phyloP scores from a whole-genome alignment of 352 stramenopile genomes.

The Globisporangium paddicum region DNA sequence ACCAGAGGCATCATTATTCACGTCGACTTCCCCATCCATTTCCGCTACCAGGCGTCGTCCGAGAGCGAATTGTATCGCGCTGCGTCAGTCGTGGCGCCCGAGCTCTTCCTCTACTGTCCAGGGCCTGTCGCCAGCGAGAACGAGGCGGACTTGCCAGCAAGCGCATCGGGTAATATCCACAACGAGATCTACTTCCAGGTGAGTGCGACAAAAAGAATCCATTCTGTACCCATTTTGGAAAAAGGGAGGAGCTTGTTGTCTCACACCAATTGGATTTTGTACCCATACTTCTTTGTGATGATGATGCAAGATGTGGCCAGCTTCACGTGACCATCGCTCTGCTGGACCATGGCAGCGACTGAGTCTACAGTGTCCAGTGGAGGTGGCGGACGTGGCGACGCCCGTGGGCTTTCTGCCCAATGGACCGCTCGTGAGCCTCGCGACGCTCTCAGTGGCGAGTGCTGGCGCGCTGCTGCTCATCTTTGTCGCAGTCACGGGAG shows the following conservation, averaged over 20 bases:
- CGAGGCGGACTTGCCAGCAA: neutral
- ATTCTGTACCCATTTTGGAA: neutral
- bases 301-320: neutral
- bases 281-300: constrained; percentile 1
- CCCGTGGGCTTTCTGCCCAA: constrained; percentile 45
- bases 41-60: constrained; percentile 57
- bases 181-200: constrained; percentile 2
- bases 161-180: neutral
- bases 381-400: constrained; percentile 18
- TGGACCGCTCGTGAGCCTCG: constrained; percentile 32
- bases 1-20: constrained; percentile 16
- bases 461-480: constrained; percentile 34
- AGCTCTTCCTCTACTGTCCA: constrained; percentile 37
- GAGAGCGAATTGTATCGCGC: constrained; percentile 27
- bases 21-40: constrained; percentile 51
- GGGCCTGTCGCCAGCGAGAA: neutral
- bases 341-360: constrained; percentile 23
- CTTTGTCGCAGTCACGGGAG: constrained; percentile 18
- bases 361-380: constrained; percentile 15
- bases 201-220: neutral
- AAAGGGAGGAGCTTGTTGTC: neutral
- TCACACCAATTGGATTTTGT: constrained; percentile 5
- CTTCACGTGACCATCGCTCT: neutral
- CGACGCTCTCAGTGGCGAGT: constrained; percentile 38
- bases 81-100: constrained; percentile 36